Percentiles rank a stretch among this genome's conserved stretches.
These are phyloP conservation scores for Daldinia decipiens DNA, from an alignment of 495 filamentous ascomycete species.

Conservation along the genomic window DNA sequence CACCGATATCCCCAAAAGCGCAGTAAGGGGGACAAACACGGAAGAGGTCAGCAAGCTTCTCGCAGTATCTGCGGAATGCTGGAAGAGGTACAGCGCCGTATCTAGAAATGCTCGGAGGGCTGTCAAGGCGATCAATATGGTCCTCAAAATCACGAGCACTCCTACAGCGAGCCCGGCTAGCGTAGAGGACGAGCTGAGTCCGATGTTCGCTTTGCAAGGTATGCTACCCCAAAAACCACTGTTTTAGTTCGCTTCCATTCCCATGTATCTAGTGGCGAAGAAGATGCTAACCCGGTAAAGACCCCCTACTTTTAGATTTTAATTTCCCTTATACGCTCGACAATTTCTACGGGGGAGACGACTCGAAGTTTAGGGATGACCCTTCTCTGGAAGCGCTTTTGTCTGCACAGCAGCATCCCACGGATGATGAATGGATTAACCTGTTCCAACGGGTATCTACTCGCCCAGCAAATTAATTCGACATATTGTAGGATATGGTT, in stretches of 20 bases:
- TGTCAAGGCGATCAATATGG: slow-evolving; percentile 29
- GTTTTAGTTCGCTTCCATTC: neutral
- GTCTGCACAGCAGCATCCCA: slow-evolving; percentile 6
- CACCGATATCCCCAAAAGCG: slow-evolving; percentile 12
- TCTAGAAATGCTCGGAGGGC: slow-evolving; percentile 42
- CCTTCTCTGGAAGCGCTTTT: slow-evolving; percentile 15
- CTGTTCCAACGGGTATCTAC: slow-evolving; percentile 31
- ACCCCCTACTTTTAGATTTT: slow-evolving; percentile 38
- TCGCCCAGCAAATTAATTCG: neutral
- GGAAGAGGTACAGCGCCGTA: slow-evolving; percentile 32
- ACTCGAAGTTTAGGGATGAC: slow-evolving; percentile 18
- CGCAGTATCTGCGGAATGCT: slow-evolving; percentile 26
- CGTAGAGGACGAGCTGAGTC: slow-evolving; percentile 23
- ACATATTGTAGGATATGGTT: neutral
- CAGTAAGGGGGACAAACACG: slow-evolving; percentile 16
- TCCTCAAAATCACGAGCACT: slow-evolving; percentile 19
- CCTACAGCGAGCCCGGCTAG: slow-evolving; percentile 16
- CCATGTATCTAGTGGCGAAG: too few species aligned
- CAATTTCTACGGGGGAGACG: slow-evolving; percentile 25
- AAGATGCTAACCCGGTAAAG: slow-evolving; percentile 18
- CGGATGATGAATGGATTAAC: slow-evolving; percentile 30
- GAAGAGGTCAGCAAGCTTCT: slow-evolving; percentile 35
- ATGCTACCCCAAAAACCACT: slow-evolving; percentile 1
- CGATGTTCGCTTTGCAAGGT: slow-evolving; percentile 37
- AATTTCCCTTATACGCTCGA: slow-evolving; percentile 31